Conservation (phyloP, 176 grass and related monocot species). For the Triticum urartu region DNA sequence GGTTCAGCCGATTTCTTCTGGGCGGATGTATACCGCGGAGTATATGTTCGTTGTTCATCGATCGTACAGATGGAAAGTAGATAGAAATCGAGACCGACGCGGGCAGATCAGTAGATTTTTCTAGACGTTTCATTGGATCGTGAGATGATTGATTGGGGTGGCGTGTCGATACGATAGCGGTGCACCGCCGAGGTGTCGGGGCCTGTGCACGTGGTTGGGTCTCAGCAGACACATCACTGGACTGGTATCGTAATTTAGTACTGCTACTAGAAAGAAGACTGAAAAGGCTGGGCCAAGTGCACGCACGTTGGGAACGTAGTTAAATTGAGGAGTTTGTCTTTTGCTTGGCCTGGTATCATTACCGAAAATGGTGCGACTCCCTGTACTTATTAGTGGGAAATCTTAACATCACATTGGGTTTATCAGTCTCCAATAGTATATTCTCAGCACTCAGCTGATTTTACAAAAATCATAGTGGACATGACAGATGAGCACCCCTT, state of each 20-base stretch:
- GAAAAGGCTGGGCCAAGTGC: background rate
- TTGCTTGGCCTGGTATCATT: conserved; percentile 4
- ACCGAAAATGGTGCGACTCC: background rate
- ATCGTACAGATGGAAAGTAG: background rate
- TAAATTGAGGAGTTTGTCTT: conserved; percentile 14
- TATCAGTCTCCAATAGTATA: background rate
- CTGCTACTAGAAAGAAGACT: background rate
- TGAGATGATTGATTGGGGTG: conserved; percentile 4
- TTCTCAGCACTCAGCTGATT: background rate
- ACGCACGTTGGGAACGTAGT: background rate
- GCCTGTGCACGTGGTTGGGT: conserved; percentile 23
- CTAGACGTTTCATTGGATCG: conserved; percentile 12
- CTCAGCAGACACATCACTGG: conserved; percentile 1
- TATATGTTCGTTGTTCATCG: background rate
- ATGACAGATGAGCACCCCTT: background rate
- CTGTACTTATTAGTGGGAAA: background rate
- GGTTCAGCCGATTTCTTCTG: no score
- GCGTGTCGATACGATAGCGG: conserved; percentile 15
- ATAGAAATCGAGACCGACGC: background rate
- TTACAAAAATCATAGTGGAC: background rate
- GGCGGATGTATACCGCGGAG: background rate
- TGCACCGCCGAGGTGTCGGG: conserved; percentile 11
- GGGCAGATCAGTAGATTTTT: background rate
- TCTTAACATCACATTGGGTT: background rate
- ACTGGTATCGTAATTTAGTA: conserved; percentile 1